A percentile compares a stretch with the other conserved stretches of the same genome.
These are phyloP conservation scores for Panaeolus cyanescens DNA, from an alignment of 768 basidiomycete genomes.

Conservation along the genomic window DNA sequence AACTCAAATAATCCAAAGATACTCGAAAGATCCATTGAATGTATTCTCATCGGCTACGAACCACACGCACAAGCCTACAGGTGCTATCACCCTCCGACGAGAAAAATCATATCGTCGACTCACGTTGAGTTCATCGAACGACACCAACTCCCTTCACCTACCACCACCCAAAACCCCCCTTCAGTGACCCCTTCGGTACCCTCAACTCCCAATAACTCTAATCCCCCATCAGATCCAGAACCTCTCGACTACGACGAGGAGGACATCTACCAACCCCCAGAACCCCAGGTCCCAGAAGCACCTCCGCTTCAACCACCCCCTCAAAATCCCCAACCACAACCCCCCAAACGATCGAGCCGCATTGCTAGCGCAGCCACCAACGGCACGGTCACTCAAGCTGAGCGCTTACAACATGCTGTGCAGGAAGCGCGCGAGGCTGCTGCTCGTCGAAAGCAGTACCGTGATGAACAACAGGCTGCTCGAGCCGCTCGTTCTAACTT, in stretches of 20 bases:
- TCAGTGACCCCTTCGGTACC: too few species aligned
- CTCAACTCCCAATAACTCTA: too few species aligned
- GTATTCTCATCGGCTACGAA: constrained; percentile 20
- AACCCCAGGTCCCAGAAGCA: not conserved
- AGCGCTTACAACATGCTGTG: not conserved
- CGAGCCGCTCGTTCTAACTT: not conserved
- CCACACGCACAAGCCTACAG: constrained; percentile 13
- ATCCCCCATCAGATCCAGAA: not conserved
- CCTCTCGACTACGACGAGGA: not conserved
- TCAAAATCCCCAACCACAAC: too few species aligned
- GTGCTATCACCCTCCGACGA: constrained; percentile 11
- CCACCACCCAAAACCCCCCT: not conserved
- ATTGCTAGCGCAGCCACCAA: not conserved
- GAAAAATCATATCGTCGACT: constrained; percentile 14
- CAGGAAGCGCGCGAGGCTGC: not conserved
- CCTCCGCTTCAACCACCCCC: not conserved
- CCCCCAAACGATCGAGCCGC: constrained; percentile 3
- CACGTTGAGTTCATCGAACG: constrained; percentile 24
- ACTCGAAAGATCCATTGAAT: constrained; percentile 17
- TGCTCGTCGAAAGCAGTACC: not conserved
- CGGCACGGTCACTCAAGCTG: not conserved
- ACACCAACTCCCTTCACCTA: not conserved
- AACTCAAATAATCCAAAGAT: constrained; percentile 26
- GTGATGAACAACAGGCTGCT: not conserved
- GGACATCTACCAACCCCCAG: not conserved